Percentiles rank a stretch among this genome's conserved stretches.
phyloP scores from a whole-genome alignment of 2,329 filamentous ascomycete genomes.

The Metarhizium humberi region DNA sequence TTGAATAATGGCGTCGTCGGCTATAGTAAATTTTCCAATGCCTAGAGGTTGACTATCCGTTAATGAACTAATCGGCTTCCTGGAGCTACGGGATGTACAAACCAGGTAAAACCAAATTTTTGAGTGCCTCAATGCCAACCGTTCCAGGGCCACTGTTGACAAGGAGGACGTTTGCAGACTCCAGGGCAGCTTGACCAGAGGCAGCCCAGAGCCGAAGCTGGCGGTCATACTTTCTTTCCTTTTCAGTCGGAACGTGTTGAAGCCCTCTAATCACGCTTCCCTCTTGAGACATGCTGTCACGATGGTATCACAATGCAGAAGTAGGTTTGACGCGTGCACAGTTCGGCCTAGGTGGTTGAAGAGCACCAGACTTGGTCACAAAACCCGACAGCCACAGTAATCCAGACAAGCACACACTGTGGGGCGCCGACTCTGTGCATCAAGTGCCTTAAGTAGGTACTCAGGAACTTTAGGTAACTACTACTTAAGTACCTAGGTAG shows the following conservation, averaged over 20 bases:
- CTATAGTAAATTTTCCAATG: conserved; percentile 85
- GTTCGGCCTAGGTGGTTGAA: neutral
- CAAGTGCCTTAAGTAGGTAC: too few species aligned
- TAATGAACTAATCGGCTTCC: neutral
- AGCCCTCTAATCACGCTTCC: conserved; percentile 18
- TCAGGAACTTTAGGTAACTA: too few species aligned
- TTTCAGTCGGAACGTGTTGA: conserved; percentile 46
- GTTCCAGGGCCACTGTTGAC: conserved; percentile 82
- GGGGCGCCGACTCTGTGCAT: too few species aligned
- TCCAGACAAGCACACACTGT: too few species aligned
- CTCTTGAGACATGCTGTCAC: neutral
- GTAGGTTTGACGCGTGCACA: neutral
- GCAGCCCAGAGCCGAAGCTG: conserved; percentile 94
- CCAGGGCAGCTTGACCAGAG: conserved; percentile 79
- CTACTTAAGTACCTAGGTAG: too few species aligned
- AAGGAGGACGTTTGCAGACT: conserved; percentile 83
- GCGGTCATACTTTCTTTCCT: conserved; percentile 79
- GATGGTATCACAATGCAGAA: neutral
- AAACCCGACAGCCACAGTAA: too few species aligned
- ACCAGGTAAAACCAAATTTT: conserved; percentile 93
- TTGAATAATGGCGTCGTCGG: conserved; percentile 67
- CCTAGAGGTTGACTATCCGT: conserved; percentile 32
- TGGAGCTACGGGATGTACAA: conserved; percentile 10
- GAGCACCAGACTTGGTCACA: neutral
- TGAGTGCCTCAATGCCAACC: conserved; percentile 82